phyloP scores from a whole-genome alignment of 208 protist genomes.

The Leishmania lainsoni region DNA sequence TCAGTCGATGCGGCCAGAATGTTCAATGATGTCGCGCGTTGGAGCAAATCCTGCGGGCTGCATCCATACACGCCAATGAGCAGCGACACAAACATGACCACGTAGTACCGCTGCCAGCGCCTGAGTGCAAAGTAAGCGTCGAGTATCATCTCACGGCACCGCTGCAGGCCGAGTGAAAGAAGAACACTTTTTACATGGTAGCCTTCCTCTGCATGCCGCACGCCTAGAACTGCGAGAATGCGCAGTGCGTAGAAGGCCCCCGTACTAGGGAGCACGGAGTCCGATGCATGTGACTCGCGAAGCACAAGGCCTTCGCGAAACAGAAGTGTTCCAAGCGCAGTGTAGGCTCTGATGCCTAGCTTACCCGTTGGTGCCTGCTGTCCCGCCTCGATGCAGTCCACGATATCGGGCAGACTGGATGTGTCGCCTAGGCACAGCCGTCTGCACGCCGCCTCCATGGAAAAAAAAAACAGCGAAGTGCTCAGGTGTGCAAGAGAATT shows the following conservation, averaged over 20 bases:
- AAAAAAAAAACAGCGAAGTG: conserved; percentile 3
- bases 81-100: conserved; percentile 45
- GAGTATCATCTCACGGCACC: conserved; percentile 47
- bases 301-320: conserved; percentile 34
- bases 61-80: conserved; percentile 37
- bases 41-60: conserved; percentile 37
- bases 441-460: conserved; percentile 40
- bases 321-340: conserved; percentile 39
- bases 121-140: conserved; percentile 56
- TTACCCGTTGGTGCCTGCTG: conserved; percentile 1
- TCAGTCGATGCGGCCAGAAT: conserved; percentile 10
- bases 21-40: conserved; percentile 18
- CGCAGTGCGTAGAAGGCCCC: conserved; percentile 40
- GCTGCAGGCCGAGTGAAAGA: conserved; percentile 32
- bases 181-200: conserved; percentile 28
- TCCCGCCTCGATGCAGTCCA: conserved; percentile 38
- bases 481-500: background rate
- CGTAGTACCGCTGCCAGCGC: conserved; percentile 29
- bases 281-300: background rate
- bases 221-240: conserved; percentile 36
- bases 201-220: conserved; percentile 18
- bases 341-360: conserved; percentile 6
- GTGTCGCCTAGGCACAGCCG: conserved; percentile 41
- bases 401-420: conserved; percentile 39
- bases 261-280: conserved; percentile 11